Evolutionary conservation across 306 rosid species (phyloP).

Genomic region (Pueraria montana): DNA sequence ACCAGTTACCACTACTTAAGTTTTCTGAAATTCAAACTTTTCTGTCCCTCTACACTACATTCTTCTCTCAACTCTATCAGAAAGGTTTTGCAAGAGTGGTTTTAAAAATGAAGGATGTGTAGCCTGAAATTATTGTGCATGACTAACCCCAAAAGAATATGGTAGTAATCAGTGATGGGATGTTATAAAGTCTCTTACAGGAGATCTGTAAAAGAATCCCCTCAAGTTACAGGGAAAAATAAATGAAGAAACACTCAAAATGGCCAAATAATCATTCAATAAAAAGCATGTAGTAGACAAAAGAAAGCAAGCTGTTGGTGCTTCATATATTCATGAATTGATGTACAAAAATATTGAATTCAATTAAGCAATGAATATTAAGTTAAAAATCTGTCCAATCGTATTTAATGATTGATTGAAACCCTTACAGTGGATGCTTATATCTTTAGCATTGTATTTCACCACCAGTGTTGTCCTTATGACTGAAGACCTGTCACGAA

Average conservation of each 20-base stretch:
- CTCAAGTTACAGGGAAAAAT: background rate
- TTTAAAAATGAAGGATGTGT: slow-evolving; percentile 11
- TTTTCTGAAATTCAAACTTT: slow-evolving; percentile 1
- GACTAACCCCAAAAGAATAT: background rate
- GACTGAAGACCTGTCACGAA: background rate
- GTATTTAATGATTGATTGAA: slow-evolving; percentile 8
- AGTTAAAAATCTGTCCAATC: background rate
- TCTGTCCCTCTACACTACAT: background rate
- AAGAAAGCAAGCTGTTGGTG: background rate
- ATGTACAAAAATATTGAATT: background rate
- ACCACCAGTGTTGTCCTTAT: slow-evolving; percentile 2
- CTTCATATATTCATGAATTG: background rate
- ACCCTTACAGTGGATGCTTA: slow-evolving; percentile 1
- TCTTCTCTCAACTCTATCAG: slow-evolving; percentile 11
- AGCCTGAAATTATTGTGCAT: background rate
- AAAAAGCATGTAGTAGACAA: background rate
- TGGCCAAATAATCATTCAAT: slow-evolving; percentile 19
- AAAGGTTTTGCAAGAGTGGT: background rate
- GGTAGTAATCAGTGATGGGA: background rate
- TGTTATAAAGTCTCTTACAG: background rate
- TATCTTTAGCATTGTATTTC: background rate
- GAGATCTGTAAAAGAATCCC: background rate
- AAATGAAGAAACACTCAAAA: slow-evolving; percentile 19
- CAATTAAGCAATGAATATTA: background rate
- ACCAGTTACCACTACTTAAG: background rate